phyloP scores from a whole-genome alignment of 345 rosid genomes.

The Rhodamnia rubescens region DNA sequence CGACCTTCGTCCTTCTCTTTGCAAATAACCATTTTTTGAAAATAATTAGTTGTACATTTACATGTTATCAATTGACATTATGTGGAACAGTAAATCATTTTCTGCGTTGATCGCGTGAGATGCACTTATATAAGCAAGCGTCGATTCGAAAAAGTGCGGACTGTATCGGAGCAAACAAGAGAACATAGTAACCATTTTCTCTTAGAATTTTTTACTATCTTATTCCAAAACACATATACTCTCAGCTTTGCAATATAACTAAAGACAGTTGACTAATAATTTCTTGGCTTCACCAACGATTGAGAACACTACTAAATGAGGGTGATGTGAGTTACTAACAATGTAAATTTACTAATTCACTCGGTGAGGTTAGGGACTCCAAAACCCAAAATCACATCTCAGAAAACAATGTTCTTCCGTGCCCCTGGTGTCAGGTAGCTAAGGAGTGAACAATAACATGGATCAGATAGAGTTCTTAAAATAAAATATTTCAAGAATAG shows the following conservation, averaged over 20 bases:
- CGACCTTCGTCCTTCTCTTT: neutral
- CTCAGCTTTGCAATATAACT: neutral
- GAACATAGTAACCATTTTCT: too few relatives aligned
- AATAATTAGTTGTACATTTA: neutral
- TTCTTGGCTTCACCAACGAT: neutral
- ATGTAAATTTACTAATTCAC: neutral
- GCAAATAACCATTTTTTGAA: neutral
- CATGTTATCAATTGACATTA: neutral
- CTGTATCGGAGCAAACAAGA: neutral
- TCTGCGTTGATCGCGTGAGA: neutral
- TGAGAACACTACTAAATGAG: neutral
- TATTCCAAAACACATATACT: neutral
- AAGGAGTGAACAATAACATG: neutral
- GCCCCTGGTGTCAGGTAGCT: neutral
- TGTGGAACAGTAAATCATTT: neutral
- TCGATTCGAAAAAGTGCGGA: neutral
- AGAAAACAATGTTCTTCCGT: neutral
- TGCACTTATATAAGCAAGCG: neutral
- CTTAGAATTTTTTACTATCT: neutral
- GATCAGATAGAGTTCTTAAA: neutral
- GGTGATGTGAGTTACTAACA: neutral
- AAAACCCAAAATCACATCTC: neutral
- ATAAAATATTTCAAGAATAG: neutral
- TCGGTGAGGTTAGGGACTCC: neutral
- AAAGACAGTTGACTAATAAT: neutral